Conservation (phyloP, 495 filamentous ascomycete genomes). For the Sporormia fimetaria region DNA sequence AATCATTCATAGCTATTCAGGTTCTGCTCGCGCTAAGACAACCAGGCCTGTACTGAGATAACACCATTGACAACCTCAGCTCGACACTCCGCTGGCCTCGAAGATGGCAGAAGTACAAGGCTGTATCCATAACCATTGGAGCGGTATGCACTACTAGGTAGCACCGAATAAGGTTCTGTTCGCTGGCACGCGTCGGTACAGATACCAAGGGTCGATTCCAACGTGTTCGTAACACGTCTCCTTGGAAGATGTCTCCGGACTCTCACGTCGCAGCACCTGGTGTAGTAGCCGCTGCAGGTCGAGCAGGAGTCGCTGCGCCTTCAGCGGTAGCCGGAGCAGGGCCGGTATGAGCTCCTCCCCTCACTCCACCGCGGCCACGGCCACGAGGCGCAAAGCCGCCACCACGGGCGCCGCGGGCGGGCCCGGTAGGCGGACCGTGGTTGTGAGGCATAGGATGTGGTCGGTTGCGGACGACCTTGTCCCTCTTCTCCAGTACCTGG, state of each 20-base stretch:
- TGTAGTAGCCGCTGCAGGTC: neutral
- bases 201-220: too few relatives aligned
- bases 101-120: too few relatives aligned
- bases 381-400: conserved; percentile 31
- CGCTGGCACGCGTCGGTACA: too few relatives aligned
- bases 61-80: too few relatives aligned
- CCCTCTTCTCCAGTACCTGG: conserved; percentile 73
- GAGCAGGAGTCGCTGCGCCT: neutral
- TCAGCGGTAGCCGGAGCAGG: neutral
- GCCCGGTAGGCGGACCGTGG: conserved; percentile 15
- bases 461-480: conserved; percentile 27
- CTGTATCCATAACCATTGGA: too few relatives aligned
- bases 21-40: too few relatives aligned
- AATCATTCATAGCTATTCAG: too few relatives aligned
- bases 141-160: too few relatives aligned
- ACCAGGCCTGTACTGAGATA: too few relatives aligned
- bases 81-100: too few relatives aligned
- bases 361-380: conserved; percentile 34
- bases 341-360: conserved; percentile 26
- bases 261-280: neutral
- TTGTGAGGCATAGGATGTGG: conserved; percentile 18
- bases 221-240: too few relatives aligned
- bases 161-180: too few relatives aligned
- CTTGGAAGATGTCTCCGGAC: neutral
- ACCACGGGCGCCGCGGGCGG: conserved; percentile 36